Base-by-base conservation (phyloP, 257 asterid species). In the Gardenia jasminoides region DNA sequence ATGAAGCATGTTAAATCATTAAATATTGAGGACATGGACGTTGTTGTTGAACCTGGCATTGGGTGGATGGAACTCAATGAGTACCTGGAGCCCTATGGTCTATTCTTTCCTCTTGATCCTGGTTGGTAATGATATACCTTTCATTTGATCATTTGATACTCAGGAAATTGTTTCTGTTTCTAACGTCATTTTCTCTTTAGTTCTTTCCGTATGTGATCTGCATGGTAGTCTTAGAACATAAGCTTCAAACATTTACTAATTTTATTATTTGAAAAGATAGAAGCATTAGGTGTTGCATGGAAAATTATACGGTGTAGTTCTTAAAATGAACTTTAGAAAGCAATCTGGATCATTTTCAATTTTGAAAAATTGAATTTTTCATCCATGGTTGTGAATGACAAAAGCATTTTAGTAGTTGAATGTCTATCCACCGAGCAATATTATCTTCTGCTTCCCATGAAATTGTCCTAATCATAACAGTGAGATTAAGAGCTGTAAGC, bases 61-160 rank as follows among this genome's bases (percentile, higher is more conserved):
- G 99, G 97, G 75, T 96, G 98, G 99, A 91, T 92, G 90, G 99
- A 93, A 87, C 98, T 96, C 72, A 96, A 96, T 81, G 98, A 93
- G 41, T 92, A 88, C 85, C 88, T 95, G 66, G 97, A 95, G 88
- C 96, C 98, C 41, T 92, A 89, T 86, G 99, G 97, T 70, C 92
- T 96, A 82, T 93, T 96, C 86, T 96, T 96, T 78, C 99, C 99
- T 81, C 89, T 96, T 80, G 99, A 96, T 89, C 99, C 99, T 73
- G 98, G 99, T 88, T 64, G 84, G 91, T 75, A 70, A 46, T 64
- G 7, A 31, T 64, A 33, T 80, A 64, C 81, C 76, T 65, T 52
- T 66, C 74, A 71, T 67, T 68, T n/a, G 44, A 65, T 66, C 74
- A 71, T 67, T 68, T n/a, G 44, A 65, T 79, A 77, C 52, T 68